These are phyloP conservation scores for Annulohypoxylon moriforme DNA, from an alignment of 495 filamentous ascomycete species.

Conservation along the genomic window DNA sequence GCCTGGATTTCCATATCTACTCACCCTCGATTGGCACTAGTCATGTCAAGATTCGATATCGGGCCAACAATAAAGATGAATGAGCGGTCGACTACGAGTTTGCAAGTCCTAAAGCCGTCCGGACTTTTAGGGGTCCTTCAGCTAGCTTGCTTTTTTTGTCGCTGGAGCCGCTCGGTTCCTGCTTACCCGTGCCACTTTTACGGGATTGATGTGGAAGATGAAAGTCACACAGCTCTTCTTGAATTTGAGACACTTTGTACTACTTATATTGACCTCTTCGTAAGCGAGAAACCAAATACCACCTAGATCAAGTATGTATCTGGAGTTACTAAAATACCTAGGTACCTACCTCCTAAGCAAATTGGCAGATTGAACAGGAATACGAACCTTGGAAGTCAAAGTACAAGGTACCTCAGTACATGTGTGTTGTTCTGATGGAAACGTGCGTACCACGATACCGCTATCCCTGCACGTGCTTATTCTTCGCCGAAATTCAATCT, in stretches of 20 bases:
- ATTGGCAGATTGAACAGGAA: not conserved
- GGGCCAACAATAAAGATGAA: constrained; percentile 8
- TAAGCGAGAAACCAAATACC: not conserved
- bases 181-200: not conserved
- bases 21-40: constrained; percentile 31
- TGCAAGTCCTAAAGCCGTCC: not conserved
- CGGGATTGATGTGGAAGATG: not conserved
- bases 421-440: constrained; percentile 15
- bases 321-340: not conserved
- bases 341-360: too few relatives aligned
- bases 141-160: constrained; percentile 1
- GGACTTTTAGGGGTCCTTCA: constrained; percentile 14
- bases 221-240: not conserved
- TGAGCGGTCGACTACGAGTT: not conserved
- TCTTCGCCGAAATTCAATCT: constrained; percentile 24
- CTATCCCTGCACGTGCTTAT: constrained; percentile 34
- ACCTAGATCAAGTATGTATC: not conserved
- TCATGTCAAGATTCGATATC: constrained; percentile 18
- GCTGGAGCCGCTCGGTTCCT: not conserved
- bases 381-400: not conserved
- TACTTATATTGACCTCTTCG: not conserved
- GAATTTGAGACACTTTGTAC: not conserved
- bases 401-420: not conserved
- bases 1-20: not conserved
- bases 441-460: not conserved